phyloP scores from a whole-genome alignment of 306 rosid species.

The Cucurbita pepo region DNA sequence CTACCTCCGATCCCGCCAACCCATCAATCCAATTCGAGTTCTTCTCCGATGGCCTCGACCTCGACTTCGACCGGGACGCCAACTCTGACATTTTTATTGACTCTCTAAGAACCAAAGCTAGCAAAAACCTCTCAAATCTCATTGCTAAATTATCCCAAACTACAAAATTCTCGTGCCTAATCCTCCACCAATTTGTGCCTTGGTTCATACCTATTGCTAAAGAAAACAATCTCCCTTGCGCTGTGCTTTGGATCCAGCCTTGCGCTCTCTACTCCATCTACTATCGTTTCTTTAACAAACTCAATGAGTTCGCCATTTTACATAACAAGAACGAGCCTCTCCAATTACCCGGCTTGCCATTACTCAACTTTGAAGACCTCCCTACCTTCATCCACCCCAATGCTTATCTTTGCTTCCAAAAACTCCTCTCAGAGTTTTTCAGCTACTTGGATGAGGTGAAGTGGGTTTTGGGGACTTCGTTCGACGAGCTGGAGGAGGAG shows the following conservation, averaged over 20 bases:
- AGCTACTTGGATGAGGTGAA: constrained; percentile 16
- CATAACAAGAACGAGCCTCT: constrained; percentile 11
- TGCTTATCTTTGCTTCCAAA: neutral
- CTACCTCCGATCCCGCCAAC: neutral
- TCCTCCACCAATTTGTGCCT: constrained; percentile 35
- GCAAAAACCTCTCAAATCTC: constrained; percentile 21
- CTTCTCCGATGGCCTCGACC: constrained; percentile 38
- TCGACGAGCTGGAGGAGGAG: constrained; percentile 35
- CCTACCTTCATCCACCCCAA: constrained; percentile 36
- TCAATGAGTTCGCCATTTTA: constrained; percentile 5
- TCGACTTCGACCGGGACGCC: constrained; percentile 21
- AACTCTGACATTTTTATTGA: neutral
- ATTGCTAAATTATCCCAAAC: constrained; percentile 7
- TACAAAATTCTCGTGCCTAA: constrained; percentile 13
- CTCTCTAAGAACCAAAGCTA: constrained; percentile 9
- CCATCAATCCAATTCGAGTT: constrained; percentile 19
- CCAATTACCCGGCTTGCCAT: constrained; percentile 31
- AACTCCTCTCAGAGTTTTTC: neutral
- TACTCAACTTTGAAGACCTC: constrained; percentile 22
- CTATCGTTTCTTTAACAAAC: constrained; percentile 16
- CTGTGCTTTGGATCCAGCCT: constrained; percentile 51
- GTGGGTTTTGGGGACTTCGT: constrained; percentile 39
- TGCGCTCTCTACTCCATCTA: constrained; percentile 28
- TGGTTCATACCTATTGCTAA: constrained; percentile 21
- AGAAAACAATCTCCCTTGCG: constrained; percentile 28